Conservation (phyloP, 257 asterid genomes). For the Solanum commersonii region DNA sequence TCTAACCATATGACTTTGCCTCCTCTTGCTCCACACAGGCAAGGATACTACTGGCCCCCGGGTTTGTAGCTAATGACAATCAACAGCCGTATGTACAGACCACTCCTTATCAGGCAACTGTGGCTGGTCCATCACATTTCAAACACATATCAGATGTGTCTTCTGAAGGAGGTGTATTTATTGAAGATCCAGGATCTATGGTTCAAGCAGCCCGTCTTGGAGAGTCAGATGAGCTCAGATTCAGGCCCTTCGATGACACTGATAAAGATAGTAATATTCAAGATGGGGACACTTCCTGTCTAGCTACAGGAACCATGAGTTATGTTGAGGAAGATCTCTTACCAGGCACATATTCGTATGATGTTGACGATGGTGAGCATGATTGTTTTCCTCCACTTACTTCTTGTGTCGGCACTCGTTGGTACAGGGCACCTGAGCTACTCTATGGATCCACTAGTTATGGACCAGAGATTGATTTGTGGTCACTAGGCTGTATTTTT, state of each 20-base stretch:
- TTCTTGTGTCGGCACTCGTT: slow-evolving; percentile 92
- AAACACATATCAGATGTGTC: slow-evolving; percentile 12
- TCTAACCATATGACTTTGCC: background rate
- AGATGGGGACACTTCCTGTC: slow-evolving; percentile 72
- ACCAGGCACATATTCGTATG: slow-evolving; percentile 37
- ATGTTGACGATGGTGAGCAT: slow-evolving; percentile 44
- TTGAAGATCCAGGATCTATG: slow-evolving; percentile 19
- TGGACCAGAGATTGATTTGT: slow-evolving; percentile 78
- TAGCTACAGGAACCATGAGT: slow-evolving; percentile 78
- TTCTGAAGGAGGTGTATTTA: slow-evolving; percentile 4
- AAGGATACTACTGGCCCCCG: slow-evolving; percentile 72
- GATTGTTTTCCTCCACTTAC: slow-evolving; percentile 64
- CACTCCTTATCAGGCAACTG: slow-evolving; percentile 15
- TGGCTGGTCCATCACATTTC: slow-evolving; percentile 17
- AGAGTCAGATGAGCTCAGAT: slow-evolving; percentile 21
- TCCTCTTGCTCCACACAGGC: slow-evolving; percentile 42
- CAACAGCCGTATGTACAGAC: slow-evolving; percentile 26
- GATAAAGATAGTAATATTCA: slow-evolving; percentile 55
- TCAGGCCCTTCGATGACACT: slow-evolving; percentile 21
- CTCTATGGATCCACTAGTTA: slow-evolving; percentile 83
- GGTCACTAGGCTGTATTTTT: slow-evolving; percentile 94
- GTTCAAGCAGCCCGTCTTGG: slow-evolving; percentile 17
- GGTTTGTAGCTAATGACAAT: slow-evolving; percentile 31
- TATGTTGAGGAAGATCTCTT: slow-evolving; percentile 63
- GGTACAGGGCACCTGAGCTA: slow-evolving; percentile 95